These are phyloP conservation scores for Aquilaria agallochum DNA, from an alignment of 441 rosid species.

Conservation along the genomic window DNA sequence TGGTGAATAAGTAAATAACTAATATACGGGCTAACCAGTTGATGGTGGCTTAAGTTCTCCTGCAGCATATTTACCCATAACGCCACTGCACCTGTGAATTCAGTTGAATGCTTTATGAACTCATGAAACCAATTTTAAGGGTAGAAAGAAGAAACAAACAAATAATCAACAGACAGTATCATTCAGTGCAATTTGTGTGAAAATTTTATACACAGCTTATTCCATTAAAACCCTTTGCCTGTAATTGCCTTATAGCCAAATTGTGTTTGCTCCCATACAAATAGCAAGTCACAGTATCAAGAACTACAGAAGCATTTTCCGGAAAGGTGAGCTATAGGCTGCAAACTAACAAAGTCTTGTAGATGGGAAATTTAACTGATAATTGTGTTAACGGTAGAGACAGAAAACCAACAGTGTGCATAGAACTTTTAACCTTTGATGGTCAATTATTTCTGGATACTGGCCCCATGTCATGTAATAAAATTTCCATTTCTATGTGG, in stretches of 20 bases:
- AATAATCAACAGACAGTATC: not conserved
- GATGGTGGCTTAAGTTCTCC: slow-evolving; percentile 99
- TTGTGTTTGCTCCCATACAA: not conserved
- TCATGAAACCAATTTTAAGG: too few species aligned
- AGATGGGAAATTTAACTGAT: too few species aligned
- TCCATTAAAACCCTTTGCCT: not conserved
- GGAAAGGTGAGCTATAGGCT: too few species aligned
- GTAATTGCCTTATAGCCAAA: not conserved
- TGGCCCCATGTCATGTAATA: too few species aligned
- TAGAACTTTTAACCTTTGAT: too few species aligned
- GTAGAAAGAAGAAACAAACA: not conserved
- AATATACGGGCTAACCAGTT: slow-evolving; percentile 47
- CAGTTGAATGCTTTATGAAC: not conserved
- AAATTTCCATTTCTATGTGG: too few species aligned
- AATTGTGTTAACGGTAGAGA: too few species aligned
- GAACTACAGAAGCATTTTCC: too few species aligned
- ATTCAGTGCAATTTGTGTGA: not conserved
- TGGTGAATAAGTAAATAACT: not conserved
- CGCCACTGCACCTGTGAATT: slow-evolving; percentile 92
- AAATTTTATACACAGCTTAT: not conserved
- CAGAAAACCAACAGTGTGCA: too few species aligned
- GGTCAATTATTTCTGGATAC: too few species aligned
- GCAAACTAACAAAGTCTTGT: too few species aligned
- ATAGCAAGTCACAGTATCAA: slow-evolving; percentile 1
- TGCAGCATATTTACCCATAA: slow-evolving; percentile 96